These are phyloP conservation scores for Knoxdaviesia capensis DNA, from an alignment of 2,329 filamentous ascomycete genomes.

Conservation along the genomic window DNA sequence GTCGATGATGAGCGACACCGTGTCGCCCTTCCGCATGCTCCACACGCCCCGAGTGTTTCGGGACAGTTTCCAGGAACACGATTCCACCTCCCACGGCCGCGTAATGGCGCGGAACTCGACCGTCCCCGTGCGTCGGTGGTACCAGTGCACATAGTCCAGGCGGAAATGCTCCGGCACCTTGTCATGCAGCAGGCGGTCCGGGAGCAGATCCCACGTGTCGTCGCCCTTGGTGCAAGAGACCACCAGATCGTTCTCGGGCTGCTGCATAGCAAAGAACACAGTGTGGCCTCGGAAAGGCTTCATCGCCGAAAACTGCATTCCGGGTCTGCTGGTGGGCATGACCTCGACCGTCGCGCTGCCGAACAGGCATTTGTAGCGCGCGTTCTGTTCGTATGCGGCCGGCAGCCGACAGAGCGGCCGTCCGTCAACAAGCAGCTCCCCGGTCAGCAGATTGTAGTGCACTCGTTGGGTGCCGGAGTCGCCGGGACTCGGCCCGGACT, in stretches of 20 bases:
- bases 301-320: conserved; percentile 20
- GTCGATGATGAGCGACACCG: too few species aligned
- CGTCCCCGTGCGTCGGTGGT: conserved; percentile 9
- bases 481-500: too few species aligned
- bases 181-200: conserved; percentile 9
- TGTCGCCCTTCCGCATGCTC: too few species aligned
- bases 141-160: conserved; percentile 24
- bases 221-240: conserved; percentile 10
- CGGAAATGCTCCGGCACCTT: conserved; percentile 17
- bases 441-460: conserved; percentile 29
- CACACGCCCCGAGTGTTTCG: too few species aligned
- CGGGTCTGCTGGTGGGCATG: conserved; percentile 14
- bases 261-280: conserved; percentile 15
- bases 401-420: conserved; percentile 26
- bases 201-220: conserved; percentile 13
- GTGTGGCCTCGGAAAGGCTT: conserved; percentile 10
- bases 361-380: conserved; percentile 22
- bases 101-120: conserved; percentile 14
- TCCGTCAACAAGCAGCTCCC: conserved; percentile 30
- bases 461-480: conserved; percentile 9
- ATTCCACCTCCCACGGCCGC: conserved; percentile 9
- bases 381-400: conserved; percentile 17
- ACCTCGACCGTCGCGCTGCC: conserved; percentile 20
- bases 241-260: conserved; percentile 10
- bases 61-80: not conserved